A percentile compares a stretch with the other conserved stretches of the same genome.
Conservation (phyloP, 371 early-diverging fungal species). For the Mucor mucedo region DNA sequence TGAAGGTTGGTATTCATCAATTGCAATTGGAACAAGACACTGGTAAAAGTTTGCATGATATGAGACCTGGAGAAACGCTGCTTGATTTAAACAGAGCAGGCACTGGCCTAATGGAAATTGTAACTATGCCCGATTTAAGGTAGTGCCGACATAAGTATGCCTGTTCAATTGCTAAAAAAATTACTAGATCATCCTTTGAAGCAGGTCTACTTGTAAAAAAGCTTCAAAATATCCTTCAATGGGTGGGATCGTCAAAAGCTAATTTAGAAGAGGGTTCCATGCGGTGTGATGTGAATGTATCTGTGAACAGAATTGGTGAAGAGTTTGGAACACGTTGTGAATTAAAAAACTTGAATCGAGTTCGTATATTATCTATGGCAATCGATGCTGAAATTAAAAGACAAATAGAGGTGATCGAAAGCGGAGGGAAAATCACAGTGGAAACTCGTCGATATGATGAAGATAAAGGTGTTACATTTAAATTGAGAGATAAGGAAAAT, state of each 20-base stretch:
- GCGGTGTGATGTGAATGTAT: constrained; percentile 94
- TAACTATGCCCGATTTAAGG: constrained; percentile 84
- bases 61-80: constrained; percentile 63
- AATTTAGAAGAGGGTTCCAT: constrained; percentile 92
- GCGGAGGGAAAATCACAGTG: constrained; percentile 55
- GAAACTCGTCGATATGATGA: constrained; percentile 88
- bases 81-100: constrained; percentile 91
- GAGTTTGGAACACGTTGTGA: constrained; percentile 78
- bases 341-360: constrained; percentile 88
- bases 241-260: constrained; percentile 75
- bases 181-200: constrained; percentile 66
- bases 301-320: constrained; percentile 59
- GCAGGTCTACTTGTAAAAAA: constrained; percentile 81
- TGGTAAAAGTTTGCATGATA: constrained; percentile 80
- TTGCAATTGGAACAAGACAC: constrained; percentile 94
- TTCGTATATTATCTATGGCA: constrained; percentile 72
- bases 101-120: constrained; percentile 88
- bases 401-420: constrained; percentile 67
- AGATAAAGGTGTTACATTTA: constrained; percentile 63
- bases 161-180: neutral
- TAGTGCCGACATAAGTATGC: constrained; percentile 9
- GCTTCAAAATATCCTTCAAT: constrained; percentile 73
- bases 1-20: constrained; percentile 77
- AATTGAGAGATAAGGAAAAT: constrained; percentile 80
- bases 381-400: constrained; percentile 83